Conservation (phyloP, 805 yeast species). For the Kregervanrija pseudodelftensis region DNA sequence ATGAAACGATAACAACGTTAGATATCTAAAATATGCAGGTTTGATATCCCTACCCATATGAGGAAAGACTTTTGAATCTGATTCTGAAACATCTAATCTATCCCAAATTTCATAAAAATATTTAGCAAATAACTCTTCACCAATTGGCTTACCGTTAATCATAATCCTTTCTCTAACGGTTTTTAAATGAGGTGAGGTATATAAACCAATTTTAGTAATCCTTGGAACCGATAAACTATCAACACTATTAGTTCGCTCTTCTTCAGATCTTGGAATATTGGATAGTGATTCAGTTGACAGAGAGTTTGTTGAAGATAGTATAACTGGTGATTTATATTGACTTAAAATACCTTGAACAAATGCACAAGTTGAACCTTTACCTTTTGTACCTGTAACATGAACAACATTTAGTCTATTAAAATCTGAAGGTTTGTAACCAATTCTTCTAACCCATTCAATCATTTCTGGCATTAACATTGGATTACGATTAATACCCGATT, state of each 20-base stretch:
- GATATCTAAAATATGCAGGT: constrained; percentile 89
- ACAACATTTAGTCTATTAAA: constrained; percentile 70
- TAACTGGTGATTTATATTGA: constrained; percentile 43
- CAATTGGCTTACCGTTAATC: constrained; percentile 79
- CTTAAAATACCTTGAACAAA: constrained; percentile 74
- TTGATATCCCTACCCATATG: constrained; percentile 65
- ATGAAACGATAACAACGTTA: constrained; percentile 87
- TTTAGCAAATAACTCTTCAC: constrained; percentile 71
- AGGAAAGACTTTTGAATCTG: constrained; percentile 57
- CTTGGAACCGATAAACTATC: constrained; percentile 3
- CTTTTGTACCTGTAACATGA: constrained; percentile 97
- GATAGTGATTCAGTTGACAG: neutral
- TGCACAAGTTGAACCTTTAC: constrained; percentile 97
- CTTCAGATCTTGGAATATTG: neutral
- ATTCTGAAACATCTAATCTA: constrained; percentile 42
- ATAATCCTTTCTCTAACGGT: constrained; percentile 88
- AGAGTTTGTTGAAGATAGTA: constrained; percentile 1
- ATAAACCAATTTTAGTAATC: constrained; percentile 73
- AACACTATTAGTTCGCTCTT: neutral
- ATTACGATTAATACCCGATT: constrained; percentile 55
- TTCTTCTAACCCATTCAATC: constrained; percentile 67
- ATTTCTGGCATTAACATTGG: constrained; percentile 77
- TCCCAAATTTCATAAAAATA: constrained; percentile 97
- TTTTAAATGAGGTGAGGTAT: constrained; percentile 92
- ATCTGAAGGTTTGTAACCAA: constrained; percentile 60